A percentile compares a stretch with the other conserved stretches of the same genome.
phyloP scores from a whole-genome alignment of 2,329 filamentous ascomycete species.

The Cytospora mali region DNA sequence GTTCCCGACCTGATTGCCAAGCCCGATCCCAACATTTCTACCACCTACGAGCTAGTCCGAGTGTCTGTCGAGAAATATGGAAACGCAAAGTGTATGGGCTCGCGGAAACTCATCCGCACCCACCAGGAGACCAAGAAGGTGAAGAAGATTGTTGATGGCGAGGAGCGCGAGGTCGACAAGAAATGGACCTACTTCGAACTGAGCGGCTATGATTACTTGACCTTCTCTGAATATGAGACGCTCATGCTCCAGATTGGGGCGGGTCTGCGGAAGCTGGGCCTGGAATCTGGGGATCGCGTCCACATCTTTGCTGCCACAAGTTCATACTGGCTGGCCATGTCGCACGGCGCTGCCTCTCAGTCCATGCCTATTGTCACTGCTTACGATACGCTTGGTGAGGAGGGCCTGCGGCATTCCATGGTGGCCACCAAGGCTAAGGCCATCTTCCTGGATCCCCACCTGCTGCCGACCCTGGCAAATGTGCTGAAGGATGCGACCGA shows the following conservation, averaged over 20 bases:
- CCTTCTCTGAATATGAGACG: conserved; percentile 77
- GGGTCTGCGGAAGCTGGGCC: conserved; percentile 72
- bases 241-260: conserved; percentile 67
- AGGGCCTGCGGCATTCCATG: conserved; percentile 74
- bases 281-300: conserved; percentile 68
- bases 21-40: conserved; percentile 67
- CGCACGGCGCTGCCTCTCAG: conserved; percentile 65
- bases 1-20: conserved; percentile 63
- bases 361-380: conserved; percentile 83
- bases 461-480: conserved; percentile 60
- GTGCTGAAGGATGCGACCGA: conserved; percentile 55
- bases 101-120: conserved; percentile 72
- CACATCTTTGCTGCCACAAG: conserved; percentile 81
- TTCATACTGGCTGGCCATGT: conserved; percentile 54
- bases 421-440: conserved; percentile 70
- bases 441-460: conserved; percentile 74
- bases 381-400: conserved; percentile 78
- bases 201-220: conserved; percentile 75
- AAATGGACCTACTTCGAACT: conserved; percentile 87
- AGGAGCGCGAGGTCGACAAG: conserved; percentile 80
- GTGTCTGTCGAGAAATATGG: conserved; percentile 67
- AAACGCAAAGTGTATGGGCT: conserved; percentile 67
- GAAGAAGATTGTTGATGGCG: conserved; percentile 83
- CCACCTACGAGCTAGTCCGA: conserved; percentile 75
- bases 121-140: conserved; percentile 86